These are phyloP conservation scores for Boechera retrofracta DNA, from an alignment of 345 rosid genomes.

Conservation along the genomic window DNA sequence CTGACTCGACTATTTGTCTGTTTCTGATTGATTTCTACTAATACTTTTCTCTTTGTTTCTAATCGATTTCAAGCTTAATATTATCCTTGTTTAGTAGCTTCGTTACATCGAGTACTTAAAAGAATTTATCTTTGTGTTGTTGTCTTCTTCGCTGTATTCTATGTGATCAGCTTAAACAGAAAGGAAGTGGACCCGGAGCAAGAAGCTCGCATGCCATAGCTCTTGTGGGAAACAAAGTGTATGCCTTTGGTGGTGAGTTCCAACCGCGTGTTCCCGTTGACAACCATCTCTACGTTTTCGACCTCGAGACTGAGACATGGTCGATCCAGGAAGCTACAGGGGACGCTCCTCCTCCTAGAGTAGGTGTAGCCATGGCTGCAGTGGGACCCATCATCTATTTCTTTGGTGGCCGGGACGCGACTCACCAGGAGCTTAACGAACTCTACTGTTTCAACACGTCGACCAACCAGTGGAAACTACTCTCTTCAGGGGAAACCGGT, in stretches of 20 bases:
- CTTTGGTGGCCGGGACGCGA: slow-evolving; percentile 78
- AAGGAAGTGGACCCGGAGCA: slow-evolving; percentile 82
- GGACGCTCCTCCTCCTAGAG: slow-evolving; percentile 83
- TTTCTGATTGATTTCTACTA: slow-evolving; percentile 6
- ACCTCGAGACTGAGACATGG: slow-evolving; percentile 68
- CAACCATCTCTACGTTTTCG: slow-evolving; percentile 73
- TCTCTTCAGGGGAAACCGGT: slow-evolving; percentile 60
- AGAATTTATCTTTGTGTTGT: neutral
- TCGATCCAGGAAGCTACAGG: slow-evolving; percentile 64
- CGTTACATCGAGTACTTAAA: neutral
- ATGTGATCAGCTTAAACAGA: slow-evolving; percentile 66
- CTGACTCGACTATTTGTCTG: slow-evolving; percentile 34
- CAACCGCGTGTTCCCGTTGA: slow-evolving; percentile 88
- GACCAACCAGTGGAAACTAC: slow-evolving; percentile 63
- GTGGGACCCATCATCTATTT: slow-evolving; percentile 63
- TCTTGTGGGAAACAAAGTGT: slow-evolving; percentile 64
- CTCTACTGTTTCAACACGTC: slow-evolving; percentile 70
- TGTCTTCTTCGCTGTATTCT: slow-evolving; percentile 14
- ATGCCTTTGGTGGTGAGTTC: slow-evolving; percentile 86
- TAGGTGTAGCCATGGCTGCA: slow-evolving; percentile 85
- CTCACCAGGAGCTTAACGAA: slow-evolving; percentile 81
- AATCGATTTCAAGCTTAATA: neutral
- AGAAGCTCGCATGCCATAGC: slow-evolving; percentile 92
- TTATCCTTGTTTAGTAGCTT: neutral
- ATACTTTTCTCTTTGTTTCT: neutral